Conservation (phyloP, 2,329 filamentous ascomycete species). For the Rhynchosporium graminicola region DNA sequence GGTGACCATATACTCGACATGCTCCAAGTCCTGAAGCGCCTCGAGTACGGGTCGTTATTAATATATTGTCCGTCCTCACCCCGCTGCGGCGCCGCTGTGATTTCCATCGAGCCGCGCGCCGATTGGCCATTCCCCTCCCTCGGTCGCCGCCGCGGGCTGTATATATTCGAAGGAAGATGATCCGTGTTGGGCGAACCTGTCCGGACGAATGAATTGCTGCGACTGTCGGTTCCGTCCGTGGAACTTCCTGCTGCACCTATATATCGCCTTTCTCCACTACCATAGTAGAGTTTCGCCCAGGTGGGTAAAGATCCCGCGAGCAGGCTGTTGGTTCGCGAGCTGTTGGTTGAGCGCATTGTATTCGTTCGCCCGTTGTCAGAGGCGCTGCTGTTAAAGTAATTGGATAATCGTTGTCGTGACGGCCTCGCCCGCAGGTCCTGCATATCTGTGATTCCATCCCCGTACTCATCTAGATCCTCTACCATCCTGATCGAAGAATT, state of each 20-base stretch:
- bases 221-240: slow-evolving; percentile 45
- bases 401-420: slow-evolving; percentile 55
- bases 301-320: slow-evolving; percentile 46
- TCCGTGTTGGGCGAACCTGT: slow-evolving; percentile 54
- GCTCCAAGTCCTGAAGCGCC: slow-evolving; percentile 47
- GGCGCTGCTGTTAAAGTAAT: slow-evolving; percentile 49
- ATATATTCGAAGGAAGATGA: slow-evolving; percentile 48
- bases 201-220: slow-evolving; percentile 46
- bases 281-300: slow-evolving; percentile 67
- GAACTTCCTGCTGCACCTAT: slow-evolving; percentile 44
- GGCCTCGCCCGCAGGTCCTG: slow-evolving; percentile 53
- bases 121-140: slow-evolving; percentile 41
- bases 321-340: slow-evolving; percentile 48
- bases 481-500: slow-evolving; percentile 48
- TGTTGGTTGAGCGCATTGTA: slow-evolving; percentile 40
- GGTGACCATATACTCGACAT: slow-evolving; percentile 73
- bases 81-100: slow-evolving; percentile 40
- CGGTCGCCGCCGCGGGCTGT: slow-evolving; percentile 49
- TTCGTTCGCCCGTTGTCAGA: slow-evolving; percentile 45
- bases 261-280: slow-evolving; percentile 60
- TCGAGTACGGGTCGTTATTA: slow-evolving; percentile 23
- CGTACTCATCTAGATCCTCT: slow-evolving; percentile 62
- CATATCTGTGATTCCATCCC: slow-evolving; percentile 63
- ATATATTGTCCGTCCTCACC: slow-evolving; percentile 23
- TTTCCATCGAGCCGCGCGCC: slow-evolving; percentile 47